A percentile compares a stretch with the other conserved stretches of the same genome.
Evolutionary conservation across 768 basidiomycete species (phyloP).

Genomic region (Suillus ampliporus): DNA sequence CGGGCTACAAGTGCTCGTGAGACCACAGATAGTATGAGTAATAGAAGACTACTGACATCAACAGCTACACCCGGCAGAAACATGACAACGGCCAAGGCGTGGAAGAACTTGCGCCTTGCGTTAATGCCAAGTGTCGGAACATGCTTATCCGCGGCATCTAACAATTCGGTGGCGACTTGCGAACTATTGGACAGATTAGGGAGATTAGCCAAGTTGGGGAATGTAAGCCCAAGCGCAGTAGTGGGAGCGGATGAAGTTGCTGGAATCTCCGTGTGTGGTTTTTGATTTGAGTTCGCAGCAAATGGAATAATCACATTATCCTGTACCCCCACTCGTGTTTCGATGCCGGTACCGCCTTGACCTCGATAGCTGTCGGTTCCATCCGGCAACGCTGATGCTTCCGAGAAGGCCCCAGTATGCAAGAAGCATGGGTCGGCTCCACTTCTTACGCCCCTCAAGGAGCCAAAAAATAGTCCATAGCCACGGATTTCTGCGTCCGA

Average conservation of each 20-base stretch:
- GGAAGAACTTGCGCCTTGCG: constrained; percentile 95
- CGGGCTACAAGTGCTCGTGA: constrained; percentile 64
- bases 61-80: constrained; percentile 92
- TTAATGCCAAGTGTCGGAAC: constrained; percentile 91
- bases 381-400: constrained; percentile 87
- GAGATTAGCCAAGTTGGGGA: constrained; percentile 56
- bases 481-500: constrained; percentile 86
- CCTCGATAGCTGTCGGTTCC: constrained; percentile 89
- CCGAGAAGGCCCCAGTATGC: constrained; percentile 87
- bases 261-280: constrained; percentile 16
- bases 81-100: constrained; percentile 94
- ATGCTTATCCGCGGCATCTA: constrained; percentile 89
- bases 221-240: constrained; percentile 38
- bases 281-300: constrained; percentile 28
- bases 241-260: constrained; percentile 16
- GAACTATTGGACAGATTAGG: constrained; percentile 61
- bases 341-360: constrained; percentile 70
- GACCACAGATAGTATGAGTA: constrained; percentile 9
- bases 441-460: constrained; percentile 73
- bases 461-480: constrained; percentile 82
- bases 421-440: constrained; percentile 80
- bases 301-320: constrained; percentile 42
- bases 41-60: constrained; percentile 67
- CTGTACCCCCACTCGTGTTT: constrained; percentile 37
- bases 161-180: constrained; percentile 61